These are phyloP conservation scores for Fusarium circinatum DNA, from an alignment of 2,329 filamentous ascomycete species.

Conservation along the genomic window DNA sequence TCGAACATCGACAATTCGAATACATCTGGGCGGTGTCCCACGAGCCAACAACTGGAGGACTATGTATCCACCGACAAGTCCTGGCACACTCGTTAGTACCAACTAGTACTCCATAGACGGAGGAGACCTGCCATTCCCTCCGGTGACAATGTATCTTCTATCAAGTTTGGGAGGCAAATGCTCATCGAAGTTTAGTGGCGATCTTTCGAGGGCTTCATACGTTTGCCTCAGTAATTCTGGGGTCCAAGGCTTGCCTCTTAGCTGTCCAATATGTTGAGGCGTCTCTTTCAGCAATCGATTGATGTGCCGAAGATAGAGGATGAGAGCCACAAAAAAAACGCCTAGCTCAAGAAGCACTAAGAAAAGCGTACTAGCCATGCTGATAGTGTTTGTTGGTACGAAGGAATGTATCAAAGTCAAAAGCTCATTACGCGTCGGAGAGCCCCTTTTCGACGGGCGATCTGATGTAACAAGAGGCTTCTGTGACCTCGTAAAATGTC, in stretches of 20 bases:
- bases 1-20: conserved; percentile 9
- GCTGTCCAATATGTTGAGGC: not conserved
- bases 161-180: not conserved
- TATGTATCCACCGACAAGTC: conserved; percentile 14
- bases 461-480: not conserved
- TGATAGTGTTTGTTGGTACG: not conserved
- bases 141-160: conserved; percentile 9
- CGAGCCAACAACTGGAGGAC: conserved; percentile 5
- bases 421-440: too few species aligned
- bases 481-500: not conserved
- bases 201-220: not conserved
- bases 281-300: not conserved
- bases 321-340: not conserved
- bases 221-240: not conserved
- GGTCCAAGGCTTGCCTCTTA: not conserved
- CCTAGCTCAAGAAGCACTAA: not conserved
- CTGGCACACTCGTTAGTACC: not conserved
- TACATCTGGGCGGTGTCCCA: not conserved
- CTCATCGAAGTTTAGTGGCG: not conserved
- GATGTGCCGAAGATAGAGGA: not conserved
- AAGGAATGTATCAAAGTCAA: not conserved
- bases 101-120: not conserved
- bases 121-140: not conserved
- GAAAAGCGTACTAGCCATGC: not conserved
- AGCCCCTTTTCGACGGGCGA: not conserved